Evolutionary conservation across 2,329 filamentous ascomycete genomes (phyloP).

Genomic region (Fusarium sp.): DNA sequence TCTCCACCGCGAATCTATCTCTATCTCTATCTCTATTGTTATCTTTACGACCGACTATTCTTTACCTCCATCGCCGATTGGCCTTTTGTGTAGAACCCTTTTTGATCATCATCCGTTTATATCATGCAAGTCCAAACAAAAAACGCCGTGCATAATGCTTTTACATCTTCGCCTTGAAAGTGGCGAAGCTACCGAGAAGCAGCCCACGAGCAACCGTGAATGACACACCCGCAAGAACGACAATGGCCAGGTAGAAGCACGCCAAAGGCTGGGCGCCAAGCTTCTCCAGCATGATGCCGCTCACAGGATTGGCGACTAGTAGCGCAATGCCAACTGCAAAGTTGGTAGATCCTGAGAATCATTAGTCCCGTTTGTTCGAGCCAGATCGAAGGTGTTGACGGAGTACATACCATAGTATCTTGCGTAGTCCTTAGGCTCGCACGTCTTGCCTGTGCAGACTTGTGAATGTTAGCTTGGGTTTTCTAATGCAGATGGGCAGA

Average conservation of each 20-base stretch:
- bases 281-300: conserved; percentile 60
- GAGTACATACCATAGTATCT: conserved; percentile 54
- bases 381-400: not conserved
- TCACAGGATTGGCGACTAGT: conserved; percentile 61
- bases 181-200: conserved; percentile 21
- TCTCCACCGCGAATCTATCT: too few species aligned
- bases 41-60: too few species aligned
- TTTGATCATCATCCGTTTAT: too few species aligned
- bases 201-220: conserved; percentile 43
- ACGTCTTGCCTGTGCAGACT: conserved; percentile 62
- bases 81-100: too few species aligned
- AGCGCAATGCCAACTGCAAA: conserved; percentile 61
- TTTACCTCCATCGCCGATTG: too few species aligned
- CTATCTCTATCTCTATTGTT: too few species aligned
- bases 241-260: conserved; percentile 60
- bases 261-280: conserved; percentile 60
- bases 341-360: conserved; percentile 59
- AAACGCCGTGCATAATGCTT: too few species aligned
- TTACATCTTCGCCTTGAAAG: conserved; percentile 20
- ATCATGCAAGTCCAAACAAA: too few species aligned
- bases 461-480: too few species aligned
- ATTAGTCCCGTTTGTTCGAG: conserved; percentile 33
- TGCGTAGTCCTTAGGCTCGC: conserved; percentile 61
- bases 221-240: conserved; percentile 52
- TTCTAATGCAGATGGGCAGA: too few species aligned